Evolutionary conservation across 2,329 filamentous ascomycete genomes (phyloP), one percentile per base, ranked within the genome.

Genomic region (Penicillium sp.): DNA sequence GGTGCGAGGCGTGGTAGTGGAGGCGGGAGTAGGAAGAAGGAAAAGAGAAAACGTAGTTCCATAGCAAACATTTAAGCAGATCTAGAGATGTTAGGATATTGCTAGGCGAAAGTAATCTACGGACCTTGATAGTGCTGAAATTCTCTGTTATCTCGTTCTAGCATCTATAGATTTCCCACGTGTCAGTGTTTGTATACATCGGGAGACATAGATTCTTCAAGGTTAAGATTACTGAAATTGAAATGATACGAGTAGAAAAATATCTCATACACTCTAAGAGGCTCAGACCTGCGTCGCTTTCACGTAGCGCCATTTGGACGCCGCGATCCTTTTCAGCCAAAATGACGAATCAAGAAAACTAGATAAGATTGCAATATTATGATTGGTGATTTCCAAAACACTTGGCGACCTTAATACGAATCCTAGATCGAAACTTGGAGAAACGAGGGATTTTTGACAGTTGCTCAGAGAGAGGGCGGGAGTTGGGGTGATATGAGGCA

Each of bases 401-500:
- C 19, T 41, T 22, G 11, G n/a, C 11, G 3, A 14, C 14, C 19
- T 21, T n/a, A 19, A 41, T 22, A 21, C 39, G n/a, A 11, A 7
- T 10, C 5, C 22, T 41, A 11, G 11, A 14, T 14, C 2, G 14
- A 1, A 13, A 41, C 1, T 41, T 10, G n/a, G 10, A 5, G 19
- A 10, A 22, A 22, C 22, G 19, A 41, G 39, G 39, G n/a, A 41
- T 21, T 41, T 41, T 22, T 41, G 39, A 41, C 19, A 41, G 39
- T n/a, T 48, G 16, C 10, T 21, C 26, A 47, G 8, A 44, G 43
- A 14, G 11, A 48, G 46, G 5, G 43, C 13, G 21, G 19, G 27
- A 19, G 8, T 7, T 10, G 35, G 35, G 13, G 21, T 55, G 27
- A 9, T 50, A 57, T 19, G 55, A 57, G 56, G 56, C 52, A 58